phyloP scores from a whole-genome alignment of 805 yeast genomes.

The Pichia cephalocereana region DNA sequence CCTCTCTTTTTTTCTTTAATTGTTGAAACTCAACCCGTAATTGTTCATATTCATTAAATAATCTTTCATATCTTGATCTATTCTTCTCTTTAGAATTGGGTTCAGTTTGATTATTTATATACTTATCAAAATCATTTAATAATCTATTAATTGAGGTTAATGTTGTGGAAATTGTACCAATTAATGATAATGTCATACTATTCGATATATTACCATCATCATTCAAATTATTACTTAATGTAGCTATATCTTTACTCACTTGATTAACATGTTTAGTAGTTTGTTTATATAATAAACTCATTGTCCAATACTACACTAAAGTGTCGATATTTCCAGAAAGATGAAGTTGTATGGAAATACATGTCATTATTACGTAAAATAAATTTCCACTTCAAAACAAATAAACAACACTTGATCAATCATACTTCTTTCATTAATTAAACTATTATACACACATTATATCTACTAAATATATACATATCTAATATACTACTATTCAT shows the following conservation, averaged over 20 bases:
- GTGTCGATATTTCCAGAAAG: no score
- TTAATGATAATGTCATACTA: slow-evolving; percentile 43
- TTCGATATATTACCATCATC: neutral
- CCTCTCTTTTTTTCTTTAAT: slow-evolving; percentile 51
- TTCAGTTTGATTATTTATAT: slow-evolving; percentile 46
- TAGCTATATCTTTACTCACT: slow-evolving; percentile 56
- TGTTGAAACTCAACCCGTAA: slow-evolving; percentile 41
- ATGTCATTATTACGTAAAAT: no score
- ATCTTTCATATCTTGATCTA: slow-evolving; percentile 49
- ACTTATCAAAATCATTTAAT: slow-evolving; percentile 36
- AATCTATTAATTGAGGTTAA: slow-evolving; percentile 68
- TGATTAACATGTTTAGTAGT: slow-evolving; percentile 79
- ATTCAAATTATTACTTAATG: slow-evolving; percentile 59
- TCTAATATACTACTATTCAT: slow-evolving; percentile 1
- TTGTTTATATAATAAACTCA: slow-evolving; percentile 84
- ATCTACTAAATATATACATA: no score
- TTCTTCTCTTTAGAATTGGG: slow-evolving; percentile 49
- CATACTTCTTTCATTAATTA: no score
- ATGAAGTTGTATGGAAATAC: no score
- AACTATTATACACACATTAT: no score
- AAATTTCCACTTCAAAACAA: no score
- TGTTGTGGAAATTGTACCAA: slow-evolving; percentile 68
- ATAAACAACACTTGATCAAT: no score
- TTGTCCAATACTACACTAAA: neutral
- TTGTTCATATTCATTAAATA: slow-evolving; percentile 39